Conservation (phyloP, 768 basidiomycete species). For the Xerocomellus chrysenteron region DNA sequence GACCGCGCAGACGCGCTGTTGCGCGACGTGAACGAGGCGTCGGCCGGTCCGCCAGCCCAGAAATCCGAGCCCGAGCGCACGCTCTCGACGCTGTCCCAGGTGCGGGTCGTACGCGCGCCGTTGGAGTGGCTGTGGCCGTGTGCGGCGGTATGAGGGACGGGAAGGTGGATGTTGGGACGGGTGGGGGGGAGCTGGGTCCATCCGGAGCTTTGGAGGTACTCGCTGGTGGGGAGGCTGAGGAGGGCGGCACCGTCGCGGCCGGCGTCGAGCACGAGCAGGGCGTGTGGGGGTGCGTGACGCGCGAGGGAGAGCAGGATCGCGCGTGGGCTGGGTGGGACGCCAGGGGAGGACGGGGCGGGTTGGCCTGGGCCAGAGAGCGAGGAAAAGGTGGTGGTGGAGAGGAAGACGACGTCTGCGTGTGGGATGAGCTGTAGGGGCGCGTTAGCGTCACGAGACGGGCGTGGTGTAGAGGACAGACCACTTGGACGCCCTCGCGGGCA, state of each 20-base stretch:
- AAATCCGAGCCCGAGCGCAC: slow-evolving; percentile 74
- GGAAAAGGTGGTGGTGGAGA: slow-evolving; percentile 35
- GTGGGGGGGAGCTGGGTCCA: slow-evolving; percentile 46
- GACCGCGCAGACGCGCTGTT: slow-evolving; percentile 12
- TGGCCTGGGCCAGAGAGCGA: slow-evolving; percentile 3
- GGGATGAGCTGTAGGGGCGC: slow-evolving; percentile 60
- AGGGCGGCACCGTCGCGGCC: slow-evolving; percentile 78
- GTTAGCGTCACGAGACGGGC: neutral
- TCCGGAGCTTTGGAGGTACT: slow-evolving; percentile 83
- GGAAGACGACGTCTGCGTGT: slow-evolving; percentile 79
- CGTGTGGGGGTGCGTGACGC: slow-evolving; percentile 65
- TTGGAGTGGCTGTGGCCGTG: slow-evolving; percentile 21
- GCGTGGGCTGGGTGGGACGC: slow-evolving; percentile 61
- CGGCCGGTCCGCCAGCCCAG: slow-evolving; percentile 50
- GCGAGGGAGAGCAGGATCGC: slow-evolving; percentile 75
- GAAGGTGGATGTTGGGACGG: neutral
- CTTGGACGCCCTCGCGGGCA: slow-evolving; percentile 75
- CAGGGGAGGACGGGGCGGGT: slow-evolving; percentile 37
- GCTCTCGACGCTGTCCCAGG: slow-evolving; percentile 37
- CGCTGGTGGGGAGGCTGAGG: slow-evolving; percentile 75
- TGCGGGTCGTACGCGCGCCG: slow-evolving; percentile 8
- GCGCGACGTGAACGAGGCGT: slow-evolving; percentile 20
- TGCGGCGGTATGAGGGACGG: slow-evolving; percentile 7
- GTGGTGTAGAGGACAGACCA: slow-evolving; percentile 46
- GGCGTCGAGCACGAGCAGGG: slow-evolving; percentile 81